Base-by-base conservation (phyloP, 192 early-diverging fungal species). In the Coemansia sp. region DNA sequence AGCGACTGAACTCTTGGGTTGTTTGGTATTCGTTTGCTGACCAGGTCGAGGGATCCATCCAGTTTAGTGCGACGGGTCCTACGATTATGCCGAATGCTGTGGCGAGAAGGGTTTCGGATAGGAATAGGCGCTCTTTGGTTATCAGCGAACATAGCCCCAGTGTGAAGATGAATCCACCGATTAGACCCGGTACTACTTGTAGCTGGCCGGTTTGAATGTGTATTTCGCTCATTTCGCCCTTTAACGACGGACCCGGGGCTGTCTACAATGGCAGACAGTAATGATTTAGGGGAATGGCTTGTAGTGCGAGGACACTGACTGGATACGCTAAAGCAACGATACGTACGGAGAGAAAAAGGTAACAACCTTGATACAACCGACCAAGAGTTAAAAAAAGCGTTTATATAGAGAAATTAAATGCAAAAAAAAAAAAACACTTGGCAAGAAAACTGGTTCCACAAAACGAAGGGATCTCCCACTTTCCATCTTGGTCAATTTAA, bases 51-150 rank as follows among this genome's bases (percentile, higher is more conserved):
- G 94, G 91, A 68, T 95, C 77, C 53, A 95, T 73, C 66, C 90
- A 83, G 42, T 89, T 86, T 33, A 89, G 72, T 12, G 77, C 91
- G 23, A 85, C 65, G 0, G 93, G 93, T 26, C 95, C 94, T 59
- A 93, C 74, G n/a, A 91, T 76, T 20, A 98, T 92, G 3, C 96
- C 96, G 55, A 92, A 85, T 12, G 91, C 68, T 20, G 88, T 90
- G 8, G 96, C 88, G 0, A 98, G 89, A 34, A 98, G 83, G 21
- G 90, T 86, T 76, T 91, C 91, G 18, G 89, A 89, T 41, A 92
- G 60, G 58, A 86, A 92, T 26, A 92, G 68, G 2, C 84, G 83
- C 41, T 92, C 88, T 59, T 91, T 92, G 57, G 87, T 69, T 57
- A 89, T 69, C 37, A 88, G 62, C 43, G 90, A 91, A 36, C 84